These are phyloP conservation scores for Verticillium nubilum DNA, from an alignment of 2,329 filamentous ascomycete genomes.

Conservation along the genomic window DNA sequence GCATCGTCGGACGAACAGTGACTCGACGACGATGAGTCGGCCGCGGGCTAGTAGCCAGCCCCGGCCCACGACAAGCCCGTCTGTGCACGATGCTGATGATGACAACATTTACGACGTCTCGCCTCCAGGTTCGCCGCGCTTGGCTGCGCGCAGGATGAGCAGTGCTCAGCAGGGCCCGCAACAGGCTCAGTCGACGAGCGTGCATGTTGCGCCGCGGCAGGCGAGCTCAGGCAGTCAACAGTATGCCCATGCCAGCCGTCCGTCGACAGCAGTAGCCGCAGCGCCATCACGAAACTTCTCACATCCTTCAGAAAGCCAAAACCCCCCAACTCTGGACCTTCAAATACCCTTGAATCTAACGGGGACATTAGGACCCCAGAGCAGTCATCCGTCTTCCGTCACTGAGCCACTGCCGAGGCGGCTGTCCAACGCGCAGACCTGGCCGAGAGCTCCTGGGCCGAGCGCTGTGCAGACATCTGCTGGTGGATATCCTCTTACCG, in stretches of 20 bases:
- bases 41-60: conserved; percentile 7
- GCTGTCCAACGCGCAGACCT: conserved; percentile 36
- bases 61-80: conserved; percentile 5
- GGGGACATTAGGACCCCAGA: background rate
- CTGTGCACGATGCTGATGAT: conserved; percentile 13
- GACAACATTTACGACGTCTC: conserved; percentile 43
- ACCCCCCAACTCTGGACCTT: conserved; percentile 20
- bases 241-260: background rate
- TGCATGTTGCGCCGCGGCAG: background rate
- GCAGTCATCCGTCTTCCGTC: background rate
- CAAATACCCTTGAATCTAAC: conserved; percentile 18
- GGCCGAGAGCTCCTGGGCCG: conserved; percentile 31
- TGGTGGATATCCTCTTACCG: conserved; percentile 34
- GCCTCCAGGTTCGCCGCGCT: conserved; percentile 35
- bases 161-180: background rate
- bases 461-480: conserved; percentile 8
- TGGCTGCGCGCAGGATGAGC: background rate
- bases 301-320: background rate
- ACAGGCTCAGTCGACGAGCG: background rate
- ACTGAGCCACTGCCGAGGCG: conserved; percentile 15
- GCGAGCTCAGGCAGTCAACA: background rate
- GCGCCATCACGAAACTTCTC: background rate
- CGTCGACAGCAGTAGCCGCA: background rate
- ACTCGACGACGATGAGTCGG: conserved; percentile 6
- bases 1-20: conserved; percentile 4